Evolutionary conservation across 2,329 filamentous ascomycete species (phyloP).

Genomic region (Nothopassalora personata): DNA sequence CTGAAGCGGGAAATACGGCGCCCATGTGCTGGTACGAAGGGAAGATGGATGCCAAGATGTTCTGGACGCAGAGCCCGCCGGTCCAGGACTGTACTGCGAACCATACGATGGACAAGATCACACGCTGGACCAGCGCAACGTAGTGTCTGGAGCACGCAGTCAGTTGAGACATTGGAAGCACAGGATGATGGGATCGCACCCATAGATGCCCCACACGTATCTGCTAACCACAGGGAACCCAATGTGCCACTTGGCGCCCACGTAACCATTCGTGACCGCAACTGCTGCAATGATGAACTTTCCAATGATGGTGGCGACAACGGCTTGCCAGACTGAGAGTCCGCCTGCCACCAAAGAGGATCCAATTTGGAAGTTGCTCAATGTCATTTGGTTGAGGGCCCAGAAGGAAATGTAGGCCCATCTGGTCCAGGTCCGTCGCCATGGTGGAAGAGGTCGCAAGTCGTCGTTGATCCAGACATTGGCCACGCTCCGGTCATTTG

Average conservation of each 20-base stretch:
- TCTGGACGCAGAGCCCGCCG: conserved; percentile 50
- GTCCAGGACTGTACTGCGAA: conserved; percentile 62
- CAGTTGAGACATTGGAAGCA: not conserved
- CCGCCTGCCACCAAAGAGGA: conserved; percentile 36
- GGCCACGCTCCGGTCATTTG: conserved; percentile 22
- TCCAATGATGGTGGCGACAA: conserved; percentile 38
- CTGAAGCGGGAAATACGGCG: conserved; percentile 46
- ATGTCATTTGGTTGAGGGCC: conserved; percentile 37
- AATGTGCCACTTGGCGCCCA: conserved; percentile 45
- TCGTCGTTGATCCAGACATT: conserved; percentile 39
- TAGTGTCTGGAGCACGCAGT: conserved; percentile 39
- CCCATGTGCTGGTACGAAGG: conserved; percentile 50
- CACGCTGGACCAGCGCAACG: conserved; percentile 49
- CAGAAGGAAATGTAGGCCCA: conserved; percentile 39
- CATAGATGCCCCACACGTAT: conserved; percentile 52
- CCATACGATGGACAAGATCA: conserved; percentile 43
- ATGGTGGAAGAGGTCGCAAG: conserved; percentile 38
- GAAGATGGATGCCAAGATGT: conserved; percentile 53
- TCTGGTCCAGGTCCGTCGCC: conserved; percentile 35
- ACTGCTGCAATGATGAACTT: conserved; percentile 51
- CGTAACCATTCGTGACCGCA: conserved; percentile 51
- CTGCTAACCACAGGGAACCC: conserved; percentile 53
- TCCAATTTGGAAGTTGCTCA: conserved; percentile 35
- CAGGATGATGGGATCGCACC: not conserved
- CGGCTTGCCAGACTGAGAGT: conserved; percentile 39